These are phyloP conservation scores for Xylariaceae sp. DNA, from an alignment of 2,329 filamentous ascomycete species.

Conservation along the genomic window DNA sequence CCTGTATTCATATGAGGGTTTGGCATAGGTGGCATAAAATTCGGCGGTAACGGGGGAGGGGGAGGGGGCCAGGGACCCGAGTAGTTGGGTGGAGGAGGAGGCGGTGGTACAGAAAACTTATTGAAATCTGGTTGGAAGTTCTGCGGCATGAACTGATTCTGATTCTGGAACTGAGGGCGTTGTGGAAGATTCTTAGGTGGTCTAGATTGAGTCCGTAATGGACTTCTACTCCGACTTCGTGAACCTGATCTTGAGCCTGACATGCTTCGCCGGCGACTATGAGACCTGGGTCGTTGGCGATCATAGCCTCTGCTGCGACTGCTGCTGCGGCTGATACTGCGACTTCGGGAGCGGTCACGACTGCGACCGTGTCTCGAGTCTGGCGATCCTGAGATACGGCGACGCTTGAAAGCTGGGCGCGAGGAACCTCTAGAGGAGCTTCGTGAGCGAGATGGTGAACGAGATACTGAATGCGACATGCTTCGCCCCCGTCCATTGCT, in stretches of 20 bases:
- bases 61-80: conserved; percentile 25
- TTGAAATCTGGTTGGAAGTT: conserved; percentile 20
- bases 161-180: background rate
- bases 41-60: conserved; percentile 22
- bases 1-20: conserved; percentile 20
- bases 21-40: conserved; percentile 24
- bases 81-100: conserved; percentile 25
- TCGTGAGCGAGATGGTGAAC: conserved; percentile 23
- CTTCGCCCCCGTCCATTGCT: conserved; percentile 30
- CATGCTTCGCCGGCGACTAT: conserved; percentile 19
- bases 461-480: conserved; percentile 34
- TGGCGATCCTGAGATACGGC: conserved; percentile 37
- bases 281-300: conserved; percentile 28
- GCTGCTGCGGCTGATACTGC: conserved; percentile 25
- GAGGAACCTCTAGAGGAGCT: conserved; percentile 36
- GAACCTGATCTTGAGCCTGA: conserved; percentile 30
- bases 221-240: conserved; percentile 20
- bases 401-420: conserved; percentile 39
- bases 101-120: conserved; percentile 27
- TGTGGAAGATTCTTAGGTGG: no score
- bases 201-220: conserved; percentile 6
- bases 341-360: conserved; percentile 29
- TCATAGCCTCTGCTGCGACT: conserved; percentile 26
- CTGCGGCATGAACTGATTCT: conserved; percentile 10
- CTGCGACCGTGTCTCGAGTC: conserved; percentile 34